These are phyloP conservation scores for Halophytophthora batemanensis DNA, from an alignment of 352 stramenopile species.

Conservation along the genomic window DNA sequence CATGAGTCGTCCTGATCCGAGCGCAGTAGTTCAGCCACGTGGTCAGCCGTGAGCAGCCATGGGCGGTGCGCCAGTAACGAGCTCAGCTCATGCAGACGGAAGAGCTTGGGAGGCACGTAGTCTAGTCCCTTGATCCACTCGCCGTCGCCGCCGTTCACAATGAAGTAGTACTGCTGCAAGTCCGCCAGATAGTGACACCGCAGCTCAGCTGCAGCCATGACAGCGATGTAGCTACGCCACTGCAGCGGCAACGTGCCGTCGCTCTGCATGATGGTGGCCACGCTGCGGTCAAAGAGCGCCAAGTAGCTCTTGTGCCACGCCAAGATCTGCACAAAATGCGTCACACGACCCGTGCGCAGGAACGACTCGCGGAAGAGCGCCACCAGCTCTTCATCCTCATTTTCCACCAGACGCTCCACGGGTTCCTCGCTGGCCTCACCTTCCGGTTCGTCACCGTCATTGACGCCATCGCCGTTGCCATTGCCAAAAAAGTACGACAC, in stretches of 20 bases:
- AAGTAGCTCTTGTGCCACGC: constrained; percentile 82
- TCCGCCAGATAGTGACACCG: constrained; percentile 79
- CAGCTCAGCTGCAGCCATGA: constrained; percentile 77
- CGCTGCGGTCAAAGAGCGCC: constrained; percentile 56
- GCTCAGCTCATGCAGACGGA: constrained; percentile 76
- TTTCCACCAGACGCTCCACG: constrained; percentile 19
- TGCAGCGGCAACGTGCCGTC: constrained; percentile 77
- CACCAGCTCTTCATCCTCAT: constrained; percentile 48
- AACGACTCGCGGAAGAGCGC: constrained; percentile 57
- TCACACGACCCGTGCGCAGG: constrained; percentile 67
- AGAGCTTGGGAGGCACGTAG: constrained; percentile 79
- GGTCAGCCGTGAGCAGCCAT: constrained; percentile 75
- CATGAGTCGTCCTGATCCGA: constrained; percentile 78
- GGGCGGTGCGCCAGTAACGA: constrained; percentile 81
- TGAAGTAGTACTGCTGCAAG: constrained; percentile 81
- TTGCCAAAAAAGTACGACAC: constrained; percentile 75
- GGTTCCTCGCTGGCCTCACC: constrained; percentile 21
- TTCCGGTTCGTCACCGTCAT: constrained; percentile 7
- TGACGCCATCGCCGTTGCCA: constrained; percentile 17
- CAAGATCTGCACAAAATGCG: constrained; percentile 71
- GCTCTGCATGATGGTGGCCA: constrained; percentile 67
- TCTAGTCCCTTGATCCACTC: constrained; percentile 85
- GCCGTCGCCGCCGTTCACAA: constrained; percentile 74
- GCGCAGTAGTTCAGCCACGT: constrained; percentile 70
- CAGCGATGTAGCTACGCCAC: constrained; percentile 83